These are phyloP conservation scores for Amphicarpaea edgeworthii DNA, from an alignment of 306 rosid genomes.

Conservation along the genomic window DNA sequence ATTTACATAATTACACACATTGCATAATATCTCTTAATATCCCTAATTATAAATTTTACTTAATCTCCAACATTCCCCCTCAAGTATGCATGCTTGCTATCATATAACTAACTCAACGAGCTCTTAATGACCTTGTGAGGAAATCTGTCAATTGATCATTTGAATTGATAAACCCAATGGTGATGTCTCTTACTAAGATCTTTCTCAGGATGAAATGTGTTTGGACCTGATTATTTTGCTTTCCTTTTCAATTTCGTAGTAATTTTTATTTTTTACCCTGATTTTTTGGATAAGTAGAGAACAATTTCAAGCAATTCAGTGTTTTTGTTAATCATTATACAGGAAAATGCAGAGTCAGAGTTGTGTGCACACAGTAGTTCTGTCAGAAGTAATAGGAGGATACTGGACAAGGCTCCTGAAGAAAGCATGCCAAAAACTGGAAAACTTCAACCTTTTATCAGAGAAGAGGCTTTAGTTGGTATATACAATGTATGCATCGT, in stretches of 20 bases:
- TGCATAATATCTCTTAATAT: background rate
- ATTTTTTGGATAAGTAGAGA: background rate
- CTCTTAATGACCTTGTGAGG: background rate
- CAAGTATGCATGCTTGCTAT: background rate
- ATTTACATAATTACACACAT: background rate
- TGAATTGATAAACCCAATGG: background rate
- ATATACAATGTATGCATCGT: slow-evolving; percentile 73
- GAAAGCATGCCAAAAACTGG: slow-evolving; percentile 62
- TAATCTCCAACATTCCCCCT: background rate
- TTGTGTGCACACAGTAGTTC: slow-evolving; percentile 99
- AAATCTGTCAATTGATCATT: background rate
- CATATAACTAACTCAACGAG: background rate
- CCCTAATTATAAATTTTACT: background rate
- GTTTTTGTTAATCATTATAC: slow-evolving; percentile 44
- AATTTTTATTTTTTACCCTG: slow-evolving; percentile 8
- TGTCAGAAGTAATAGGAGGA: slow-evolving; percentile 60
- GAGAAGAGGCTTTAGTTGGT: slow-evolving; percentile 76
- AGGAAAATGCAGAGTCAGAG: slow-evolving; percentile 95
- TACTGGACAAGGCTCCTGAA: slow-evolving; percentile 61
- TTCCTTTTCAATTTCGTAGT: background rate
- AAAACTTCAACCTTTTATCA: slow-evolving; percentile 70
- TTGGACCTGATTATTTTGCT: background rate
- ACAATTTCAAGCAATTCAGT: slow-evolving; percentile 36
- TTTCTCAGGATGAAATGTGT: background rate
- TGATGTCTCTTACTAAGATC: background rate